Evolutionary conservation across 192 early-diverging fungal genomes (phyloP).

Genomic region (Entomortierella chlamydospora): DNA sequence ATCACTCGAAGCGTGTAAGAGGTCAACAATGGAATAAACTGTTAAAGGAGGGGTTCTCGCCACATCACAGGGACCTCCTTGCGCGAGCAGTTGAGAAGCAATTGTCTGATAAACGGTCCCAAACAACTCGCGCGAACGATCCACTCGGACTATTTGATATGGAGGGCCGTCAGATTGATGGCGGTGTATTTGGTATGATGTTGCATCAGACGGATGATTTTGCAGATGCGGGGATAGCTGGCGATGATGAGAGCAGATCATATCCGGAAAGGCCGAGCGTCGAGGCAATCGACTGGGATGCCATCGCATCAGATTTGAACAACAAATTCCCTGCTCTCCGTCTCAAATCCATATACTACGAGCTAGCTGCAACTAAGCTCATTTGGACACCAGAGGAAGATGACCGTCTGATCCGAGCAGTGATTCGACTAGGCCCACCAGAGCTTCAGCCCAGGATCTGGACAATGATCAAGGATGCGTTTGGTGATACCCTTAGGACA

Average conservation of each 20-base stretch:
- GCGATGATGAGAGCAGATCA: not conserved
- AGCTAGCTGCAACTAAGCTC: conserved; percentile 23
- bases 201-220: not conserved
- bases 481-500: conserved; percentile 22
- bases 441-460: conserved; percentile 36
- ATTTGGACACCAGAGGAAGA: conserved; percentile 53
- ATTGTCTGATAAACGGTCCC: conserved; percentile 4
- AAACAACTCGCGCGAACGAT: conserved; percentile 1
- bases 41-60: conserved; percentile 31
- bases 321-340: conserved; percentile 24
- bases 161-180: not conserved
- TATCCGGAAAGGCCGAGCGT: not conserved
- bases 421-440: conserved; percentile 46
- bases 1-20: conserved; percentile 12
- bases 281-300: conserved; percentile 39
- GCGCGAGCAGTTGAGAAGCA: conserved; percentile 29
- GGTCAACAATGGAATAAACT: conserved; percentile 15
- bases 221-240: not conserved
- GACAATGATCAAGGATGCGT: conserved; percentile 39
- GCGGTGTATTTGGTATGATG: not conserved
- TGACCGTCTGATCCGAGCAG: conserved; percentile 31
- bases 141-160: not conserved
- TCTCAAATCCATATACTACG: conserved; percentile 25
- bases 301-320: conserved; percentile 7
- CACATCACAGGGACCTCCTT: conserved; percentile 18